phyloP scores from a whole-genome alignment of 768 basidiomycete species.

The Phylloporus sp. region DNA sequence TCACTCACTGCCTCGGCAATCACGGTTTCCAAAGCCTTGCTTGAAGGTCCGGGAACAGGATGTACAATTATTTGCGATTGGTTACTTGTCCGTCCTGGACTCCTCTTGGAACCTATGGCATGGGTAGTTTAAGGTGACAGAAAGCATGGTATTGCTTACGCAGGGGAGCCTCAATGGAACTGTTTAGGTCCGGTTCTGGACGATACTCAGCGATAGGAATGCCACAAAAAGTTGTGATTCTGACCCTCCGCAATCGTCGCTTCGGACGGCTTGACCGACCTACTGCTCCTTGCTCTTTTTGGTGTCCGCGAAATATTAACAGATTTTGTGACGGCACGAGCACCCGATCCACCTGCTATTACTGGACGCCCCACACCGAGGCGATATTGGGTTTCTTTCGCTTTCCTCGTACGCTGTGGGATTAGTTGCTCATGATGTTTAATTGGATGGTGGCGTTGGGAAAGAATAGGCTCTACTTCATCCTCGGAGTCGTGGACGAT shows the following conservation, averaged over 20 bases:
- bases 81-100: background rate
- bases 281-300: slow-evolving; percentile 49
- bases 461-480: slow-evolving; percentile 32
- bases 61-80: slow-evolving; percentile 6
- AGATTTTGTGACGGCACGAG: slow-evolving; percentile 62
- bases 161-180: background rate
- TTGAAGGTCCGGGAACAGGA: slow-evolving; percentile 2
- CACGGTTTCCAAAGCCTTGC: slow-evolving; percentile 12
- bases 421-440: slow-evolving; percentile 16
- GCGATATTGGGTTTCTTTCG: slow-evolving; percentile 65
- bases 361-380: slow-evolving; percentile 72
- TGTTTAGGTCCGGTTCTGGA: slow-evolving; percentile 26
- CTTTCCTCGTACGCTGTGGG: slow-evolving; percentile 53
- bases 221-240: background rate
- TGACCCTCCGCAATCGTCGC: slow-evolving; percentile 56
- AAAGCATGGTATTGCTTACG: slow-evolving; percentile 13
- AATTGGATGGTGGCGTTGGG: slow-evolving; percentile 17
- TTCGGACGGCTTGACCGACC: slow-evolving; percentile 47
- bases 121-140: background rate
- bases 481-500: slow-evolving; percentile 43
- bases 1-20: slow-evolving; percentile 31
- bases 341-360: slow-evolving; percentile 61
- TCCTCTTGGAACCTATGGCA: slow-evolving; percentile 7
- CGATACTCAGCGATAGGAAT: slow-evolving; percentile 10
- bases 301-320: slow-evolving; percentile 43